Conservation (phyloP, 2,329 filamentous ascomycete species). For the Aquanectria penicillioides region DNA sequence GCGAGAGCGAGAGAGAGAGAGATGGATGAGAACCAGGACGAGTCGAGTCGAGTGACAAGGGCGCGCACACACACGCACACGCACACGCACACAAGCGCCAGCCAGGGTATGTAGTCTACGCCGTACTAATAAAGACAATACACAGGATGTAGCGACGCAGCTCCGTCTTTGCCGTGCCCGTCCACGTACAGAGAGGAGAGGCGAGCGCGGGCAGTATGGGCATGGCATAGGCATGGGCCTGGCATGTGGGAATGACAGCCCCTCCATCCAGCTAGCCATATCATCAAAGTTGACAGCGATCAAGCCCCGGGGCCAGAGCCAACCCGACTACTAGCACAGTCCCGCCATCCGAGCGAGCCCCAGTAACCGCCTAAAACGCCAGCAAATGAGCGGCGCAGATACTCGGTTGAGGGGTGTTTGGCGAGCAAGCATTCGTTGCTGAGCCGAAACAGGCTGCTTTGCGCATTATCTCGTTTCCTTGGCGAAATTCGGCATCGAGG, state of each 20-base stretch:
- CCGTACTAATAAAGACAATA: no score
- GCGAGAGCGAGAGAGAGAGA: slow-evolving; percentile 7
- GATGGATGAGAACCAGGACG: slow-evolving; percentile 3
- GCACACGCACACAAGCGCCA: slow-evolving; percentile 9
- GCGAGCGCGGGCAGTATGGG: neutral
- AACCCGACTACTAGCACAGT: no score
- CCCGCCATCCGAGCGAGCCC: no score
- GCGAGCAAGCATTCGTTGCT: neutral
- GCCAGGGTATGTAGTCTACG: slow-evolving; percentile 4
- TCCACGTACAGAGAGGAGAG: no score
- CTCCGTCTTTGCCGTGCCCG: no score
- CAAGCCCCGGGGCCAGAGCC: no score
- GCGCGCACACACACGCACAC: neutral
- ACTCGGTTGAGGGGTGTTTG: neutral
- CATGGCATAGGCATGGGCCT: neutral
- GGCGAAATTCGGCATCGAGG: neutral
- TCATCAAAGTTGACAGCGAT: no score
- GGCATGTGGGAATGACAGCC: slow-evolving; percentile 3
- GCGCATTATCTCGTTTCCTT: slow-evolving; percentile 11
- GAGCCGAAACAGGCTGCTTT: neutral
- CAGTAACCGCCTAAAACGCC: no score
- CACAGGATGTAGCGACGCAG: no score
- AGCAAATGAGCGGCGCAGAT: neutral
- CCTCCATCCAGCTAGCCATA: neutral
- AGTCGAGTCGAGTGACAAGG: slow-evolving; percentile 5